These are phyloP conservation scores for Pyrenochaeta sp. DNA, from an alignment of 2,329 filamentous ascomycete genomes.

Conservation along the genomic window DNA sequence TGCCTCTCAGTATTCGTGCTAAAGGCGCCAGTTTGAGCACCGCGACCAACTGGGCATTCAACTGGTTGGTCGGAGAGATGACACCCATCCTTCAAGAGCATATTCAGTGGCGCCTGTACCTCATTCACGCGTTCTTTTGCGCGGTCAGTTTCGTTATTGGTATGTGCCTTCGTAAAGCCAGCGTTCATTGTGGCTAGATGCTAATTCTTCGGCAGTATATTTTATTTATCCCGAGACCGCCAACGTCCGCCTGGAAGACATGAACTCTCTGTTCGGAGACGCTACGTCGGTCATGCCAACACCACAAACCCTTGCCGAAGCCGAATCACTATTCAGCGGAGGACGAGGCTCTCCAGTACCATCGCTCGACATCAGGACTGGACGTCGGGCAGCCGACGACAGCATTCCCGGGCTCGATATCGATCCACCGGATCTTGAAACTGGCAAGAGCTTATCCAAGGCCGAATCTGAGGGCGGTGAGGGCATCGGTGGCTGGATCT, in stretches of 20 bases:
- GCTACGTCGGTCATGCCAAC: conserved; percentile 84
- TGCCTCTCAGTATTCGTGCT: conserved; percentile 93
- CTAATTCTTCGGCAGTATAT: conserved; percentile 70
- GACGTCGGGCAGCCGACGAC: conserved; percentile 55
- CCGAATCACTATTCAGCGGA: conserved; percentile 79
- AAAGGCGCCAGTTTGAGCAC: conserved; percentile 97
- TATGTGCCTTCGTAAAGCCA: conserved; percentile 60
- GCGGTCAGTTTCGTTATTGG: conserved; percentile 94
- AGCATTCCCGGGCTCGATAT: conserved; percentile 84
- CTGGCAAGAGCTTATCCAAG: conserved; percentile 54
- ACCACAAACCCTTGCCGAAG: conserved; percentile 77
- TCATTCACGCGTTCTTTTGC: conserved; percentile 97
- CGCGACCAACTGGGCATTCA: conserved; percentile 97
- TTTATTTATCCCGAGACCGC: conserved; percentile 98
- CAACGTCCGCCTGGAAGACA: conserved; percentile 93
- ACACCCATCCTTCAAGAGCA: conserved; percentile 90
- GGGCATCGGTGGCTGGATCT: conserved; percentile 74
- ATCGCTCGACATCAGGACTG: conserved; percentile 73
- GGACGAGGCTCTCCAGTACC: conserved; percentile 76
- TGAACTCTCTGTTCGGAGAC: conserved; percentile 94
- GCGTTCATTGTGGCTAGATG: conserved; percentile 6
- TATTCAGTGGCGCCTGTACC: conserved; percentile 93
- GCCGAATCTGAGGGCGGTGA: conserved; percentile 51
- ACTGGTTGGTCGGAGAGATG: conserved; percentile 95
- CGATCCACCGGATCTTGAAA: conserved; percentile 72